A percentile compares a stretch with the other conserved stretches of the same genome.
These are phyloP conservation scores for Porcisia deanei DNA, from an alignment of 208 protist species.

Conservation along the genomic window DNA sequence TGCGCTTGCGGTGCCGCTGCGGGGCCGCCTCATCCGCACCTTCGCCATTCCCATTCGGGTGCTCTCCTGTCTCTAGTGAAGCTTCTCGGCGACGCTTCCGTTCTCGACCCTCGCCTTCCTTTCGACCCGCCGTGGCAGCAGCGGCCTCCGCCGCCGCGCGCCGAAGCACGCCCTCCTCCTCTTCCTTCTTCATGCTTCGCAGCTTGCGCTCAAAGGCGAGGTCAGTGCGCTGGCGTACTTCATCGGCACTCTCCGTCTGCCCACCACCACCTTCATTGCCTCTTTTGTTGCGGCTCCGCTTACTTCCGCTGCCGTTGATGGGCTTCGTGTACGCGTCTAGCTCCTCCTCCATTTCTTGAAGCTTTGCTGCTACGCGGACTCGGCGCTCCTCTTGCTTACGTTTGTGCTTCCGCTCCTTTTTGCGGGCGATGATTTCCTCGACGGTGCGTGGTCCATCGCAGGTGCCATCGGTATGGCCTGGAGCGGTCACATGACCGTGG, in stretches of 20 bases:
- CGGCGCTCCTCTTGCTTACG: slow-evolving; percentile 64
- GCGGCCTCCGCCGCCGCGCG: not conserved
- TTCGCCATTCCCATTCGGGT: not conserved
- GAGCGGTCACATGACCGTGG: not conserved
- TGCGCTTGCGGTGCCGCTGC: slow-evolving; percentile 44
- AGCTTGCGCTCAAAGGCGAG: slow-evolving; percentile 46
- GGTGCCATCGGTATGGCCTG: not conserved
- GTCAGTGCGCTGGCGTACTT: slow-evolving; percentile 29
- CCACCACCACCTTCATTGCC: slow-evolving; percentile 17
- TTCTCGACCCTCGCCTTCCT: not conserved
- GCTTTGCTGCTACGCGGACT: slow-evolving; percentile 36
- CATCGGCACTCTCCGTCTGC: slow-evolving; percentile 8
- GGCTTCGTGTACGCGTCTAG: slow-evolving; percentile 44
- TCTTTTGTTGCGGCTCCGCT: slow-evolving; percentile 34
- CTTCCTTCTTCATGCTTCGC: slow-evolving; percentile 30
- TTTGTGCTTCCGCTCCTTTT: slow-evolving; percentile 84
- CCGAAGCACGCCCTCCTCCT: slow-evolving; percentile 16
- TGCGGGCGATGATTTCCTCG: slow-evolving; percentile 72
- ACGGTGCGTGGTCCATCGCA: slow-evolving; percentile 19
- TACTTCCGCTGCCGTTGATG: slow-evolving; percentile 20
- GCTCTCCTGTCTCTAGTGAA: not conserved
- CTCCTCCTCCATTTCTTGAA: slow-evolving; percentile 50
- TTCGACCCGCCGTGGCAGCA: not conserved
- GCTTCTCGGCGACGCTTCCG: slow-evolving; percentile 18
- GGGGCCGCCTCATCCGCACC: not conserved